Conservation (phyloP, 192 early-diverging fungal species). For the Paraglomus brasilianum region DNA sequence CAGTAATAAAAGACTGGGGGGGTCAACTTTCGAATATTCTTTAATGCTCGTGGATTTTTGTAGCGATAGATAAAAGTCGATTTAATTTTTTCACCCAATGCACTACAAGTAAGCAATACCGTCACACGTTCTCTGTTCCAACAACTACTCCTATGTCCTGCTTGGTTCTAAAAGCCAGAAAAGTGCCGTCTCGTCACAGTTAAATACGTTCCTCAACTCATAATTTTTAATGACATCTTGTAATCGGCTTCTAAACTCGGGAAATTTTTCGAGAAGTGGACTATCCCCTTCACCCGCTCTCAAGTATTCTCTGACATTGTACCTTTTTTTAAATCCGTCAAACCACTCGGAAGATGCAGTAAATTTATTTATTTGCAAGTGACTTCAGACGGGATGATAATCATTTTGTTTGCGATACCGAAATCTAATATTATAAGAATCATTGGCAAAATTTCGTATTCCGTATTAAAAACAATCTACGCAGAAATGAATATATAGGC, state of each 20-base stretch:
- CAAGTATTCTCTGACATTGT: background rate
- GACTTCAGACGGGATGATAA: too few relatives aligned
- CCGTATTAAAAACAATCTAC: too few relatives aligned
- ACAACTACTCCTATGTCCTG: background rate
- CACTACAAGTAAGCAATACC: background rate
- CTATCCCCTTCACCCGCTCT: conserved; percentile 1
- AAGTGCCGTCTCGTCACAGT: background rate
- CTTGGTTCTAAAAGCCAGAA: too few relatives aligned
- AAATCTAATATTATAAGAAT: too few relatives aligned
- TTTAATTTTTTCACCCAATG: background rate
- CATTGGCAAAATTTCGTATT: too few relatives aligned
- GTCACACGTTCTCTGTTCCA: background rate
- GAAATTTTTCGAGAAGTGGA: background rate
- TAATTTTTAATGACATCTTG: background rate
- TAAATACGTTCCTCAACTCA: background rate
- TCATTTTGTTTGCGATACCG: too few relatives aligned
- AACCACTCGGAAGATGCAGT: background rate
- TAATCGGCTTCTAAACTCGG: background rate
- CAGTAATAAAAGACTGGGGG: background rate
- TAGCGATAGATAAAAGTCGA: background rate
- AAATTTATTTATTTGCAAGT: conserved; percentile 3
- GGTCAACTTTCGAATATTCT: background rate
- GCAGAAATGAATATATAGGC: too few relatives aligned
- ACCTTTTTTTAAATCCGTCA: conserved; percentile 4
- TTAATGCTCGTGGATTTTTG: background rate